Evolutionary conservation across 2,329 filamentous ascomycete genomes (phyloP), one percentile per base, ranked within the genome.

Genomic region (Aspergillus costaricaensis): DNA sequence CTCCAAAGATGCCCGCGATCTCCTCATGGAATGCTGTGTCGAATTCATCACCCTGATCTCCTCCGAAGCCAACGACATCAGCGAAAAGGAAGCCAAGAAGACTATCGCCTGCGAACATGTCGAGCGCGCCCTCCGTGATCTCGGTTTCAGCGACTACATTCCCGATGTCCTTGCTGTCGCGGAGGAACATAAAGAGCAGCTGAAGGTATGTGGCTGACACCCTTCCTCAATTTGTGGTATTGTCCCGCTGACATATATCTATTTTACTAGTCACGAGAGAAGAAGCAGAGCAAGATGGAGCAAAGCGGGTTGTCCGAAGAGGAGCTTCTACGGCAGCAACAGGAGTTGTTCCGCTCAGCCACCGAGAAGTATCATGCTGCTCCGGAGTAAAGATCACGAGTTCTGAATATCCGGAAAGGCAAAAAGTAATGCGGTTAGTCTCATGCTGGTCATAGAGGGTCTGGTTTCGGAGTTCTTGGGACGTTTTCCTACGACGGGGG

Each of bases 21-120:
- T 98, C 2, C 84, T 99, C 55, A 99, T 99, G 71, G 95, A 98
- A 81, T 98, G 95, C 81, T 99, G 95, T 73, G 94, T 99, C 72
- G 95, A 99, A 77, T 99, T 99, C 77, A 97, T 99, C 77, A 98
- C 95, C 17, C 86, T 99, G 71, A 91, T 99, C 69, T 97, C 93
- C n/a, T 96, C 92, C 51, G 94, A 99, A 80, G 95, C 95, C 64
- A 99, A 99, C 78, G 95, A 99, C 71, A 99, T 99, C 66, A 96
- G 93, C 12, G 95, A 99, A 76, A 96, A 96, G 78, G 95, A 99
- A 73, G 92, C 93, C 53, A 99, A 99, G 82, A 99, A 99, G 85
- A 99, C 95, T 4, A 99, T 99, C 69, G 94, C 94, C 12, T 96
- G 92, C 76, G 95, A 99, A 72, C 95, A 99, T 80, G 96, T 99